Base-by-base conservation (phyloP, 2,329 filamentous ascomycete species). In the Hypoxylon sp. region DNA sequence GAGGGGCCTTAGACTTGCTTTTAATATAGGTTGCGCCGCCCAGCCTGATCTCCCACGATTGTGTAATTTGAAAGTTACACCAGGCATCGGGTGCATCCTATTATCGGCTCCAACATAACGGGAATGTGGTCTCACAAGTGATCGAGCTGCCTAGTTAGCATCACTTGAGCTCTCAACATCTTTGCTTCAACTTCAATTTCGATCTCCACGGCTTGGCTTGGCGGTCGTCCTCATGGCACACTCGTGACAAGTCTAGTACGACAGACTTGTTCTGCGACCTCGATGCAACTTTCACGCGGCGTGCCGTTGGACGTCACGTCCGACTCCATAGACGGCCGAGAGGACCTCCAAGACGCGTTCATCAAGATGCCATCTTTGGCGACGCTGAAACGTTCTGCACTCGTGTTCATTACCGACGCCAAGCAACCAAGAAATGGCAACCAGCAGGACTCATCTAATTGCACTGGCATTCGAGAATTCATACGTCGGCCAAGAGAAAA, bases 311-410 rank as follows among this genome's bases (percentile, higher is more conserved):
- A 66, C 63, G 57, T 71, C 61, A 60, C 67, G 57, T 65, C 70
- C 22, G 61, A 69, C 60, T 66, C 68, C 64, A 56, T 53, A 20
- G 50, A 66, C 53, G 42, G 61, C 31, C 61, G 67, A 51, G 64
- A n/a, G 66, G 42, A 51, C 53, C 40, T 58, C 44, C 64, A 64
- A 58, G 60, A 66, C 62, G 49, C 42, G 11, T 20, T 60, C 57
- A 64, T 14, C 61, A 74, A 49, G 57, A 77, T 76, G 73, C 75
- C 73, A 17, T 75, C 73, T 14, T 59, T 77, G 10, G 65, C 70
- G 17, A 66, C 63, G 56, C 61, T 77, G 14, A 76, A 67, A 65
- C 75, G 73, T 17, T 72, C 73, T 50, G 69, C 73, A 46, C 69
- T 75, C 27, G 70, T 67, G 30, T 64, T 75, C 61, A 64, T 74